A percentile compares a stretch with the other conserved stretches of the same genome.
phyloP scores from a whole-genome alignment of 306 rosid species.

The Lotus japonicus region DNA sequence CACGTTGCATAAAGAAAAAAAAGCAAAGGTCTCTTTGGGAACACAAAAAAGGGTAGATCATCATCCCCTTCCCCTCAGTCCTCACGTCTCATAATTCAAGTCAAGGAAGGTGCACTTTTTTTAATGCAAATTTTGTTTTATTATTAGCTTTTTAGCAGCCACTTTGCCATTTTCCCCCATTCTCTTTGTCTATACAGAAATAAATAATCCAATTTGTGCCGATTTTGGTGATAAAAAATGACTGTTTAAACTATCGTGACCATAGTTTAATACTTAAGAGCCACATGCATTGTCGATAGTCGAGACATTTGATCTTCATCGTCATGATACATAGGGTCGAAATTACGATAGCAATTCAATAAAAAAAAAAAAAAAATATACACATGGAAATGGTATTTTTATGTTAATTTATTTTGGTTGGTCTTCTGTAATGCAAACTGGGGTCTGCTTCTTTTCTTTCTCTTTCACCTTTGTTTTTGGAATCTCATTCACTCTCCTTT shows the following conservation, averaged over 20 bases:
- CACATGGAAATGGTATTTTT: too few relatives aligned
- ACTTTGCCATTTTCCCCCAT: not conserved
- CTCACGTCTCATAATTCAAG: not conserved
- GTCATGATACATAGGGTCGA: too few relatives aligned
- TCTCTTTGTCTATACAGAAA: not conserved
- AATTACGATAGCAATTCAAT: too few relatives aligned
- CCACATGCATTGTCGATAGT: too few relatives aligned
- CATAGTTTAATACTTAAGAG: too few relatives aligned
- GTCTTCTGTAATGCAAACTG: not conserved
- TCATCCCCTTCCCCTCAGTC: too few relatives aligned
- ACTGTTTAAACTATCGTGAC: too few relatives aligned
- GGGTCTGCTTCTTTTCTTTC: conserved; percentile 5
- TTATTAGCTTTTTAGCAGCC: not conserved
- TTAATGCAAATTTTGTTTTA: not conserved
- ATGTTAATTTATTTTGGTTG: not conserved
- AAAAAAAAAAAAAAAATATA: not conserved
- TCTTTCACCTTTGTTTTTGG: conserved; percentile 6
- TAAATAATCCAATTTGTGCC: too few relatives aligned
- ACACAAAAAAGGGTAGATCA: not conserved
- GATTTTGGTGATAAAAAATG: too few relatives aligned
- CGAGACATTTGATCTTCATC: too few relatives aligned
- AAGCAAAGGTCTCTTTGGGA: not conserved
- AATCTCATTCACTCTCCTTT: conserved; percentile 24
- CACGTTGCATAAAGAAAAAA: not conserved
- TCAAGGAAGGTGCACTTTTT: not conserved